Conservation (phyloP, 306 rosid genomes). For the Acmispon strigosus region DNA sequence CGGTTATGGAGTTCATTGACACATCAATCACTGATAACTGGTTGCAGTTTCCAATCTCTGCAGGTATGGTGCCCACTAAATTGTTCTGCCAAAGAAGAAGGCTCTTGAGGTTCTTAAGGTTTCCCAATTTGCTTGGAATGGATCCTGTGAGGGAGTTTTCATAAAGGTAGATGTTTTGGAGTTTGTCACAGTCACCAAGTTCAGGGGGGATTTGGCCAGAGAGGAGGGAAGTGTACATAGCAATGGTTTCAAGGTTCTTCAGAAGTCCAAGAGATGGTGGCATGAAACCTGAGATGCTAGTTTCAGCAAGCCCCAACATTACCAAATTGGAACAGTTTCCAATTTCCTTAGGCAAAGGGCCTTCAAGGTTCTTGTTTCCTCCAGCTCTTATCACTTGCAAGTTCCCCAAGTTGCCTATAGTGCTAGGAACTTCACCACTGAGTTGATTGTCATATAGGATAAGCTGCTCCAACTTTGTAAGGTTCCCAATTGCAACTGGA, state of each 20-base stretch:
- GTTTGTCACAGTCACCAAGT: constrained; percentile 61
- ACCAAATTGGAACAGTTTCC: constrained; percentile 65
- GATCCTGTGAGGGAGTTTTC: constrained; percentile 77
- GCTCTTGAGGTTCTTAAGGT: constrained; percentile 45
- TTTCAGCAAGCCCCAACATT: constrained; percentile 79
- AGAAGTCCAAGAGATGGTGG: constrained; percentile 58
- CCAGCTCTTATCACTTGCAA: constrained; percentile 74
- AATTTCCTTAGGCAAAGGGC: constrained; percentile 59
- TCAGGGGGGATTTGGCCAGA: constrained; percentile 74
- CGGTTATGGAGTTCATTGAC: constrained; percentile 66
- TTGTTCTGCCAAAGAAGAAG: constrained; percentile 80
- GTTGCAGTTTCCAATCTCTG: constrained; percentile 62
- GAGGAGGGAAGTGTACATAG: constrained; percentile 66
- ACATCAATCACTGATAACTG: constrained; percentile 56
- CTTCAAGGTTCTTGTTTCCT: constrained; percentile 80
- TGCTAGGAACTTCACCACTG: constrained; percentile 52
- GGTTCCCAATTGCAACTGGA: constrained; percentile 62
- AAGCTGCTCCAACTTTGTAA: constrained; percentile 42
- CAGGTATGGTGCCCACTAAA: constrained; percentile 69
- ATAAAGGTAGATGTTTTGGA: constrained; percentile 59
- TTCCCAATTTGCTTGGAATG: constrained; percentile 62
- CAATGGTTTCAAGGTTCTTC: constrained; percentile 64
- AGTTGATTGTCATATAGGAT: constrained; percentile 64
- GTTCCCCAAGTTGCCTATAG: constrained; percentile 50
- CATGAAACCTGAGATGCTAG: constrained; percentile 67